A percentile compares a stretch with the other conserved stretches of the same genome.
phyloP scores from a whole-genome alignment of 31 red algal genomes.

The Bonnemaisonia californica region DNA sequence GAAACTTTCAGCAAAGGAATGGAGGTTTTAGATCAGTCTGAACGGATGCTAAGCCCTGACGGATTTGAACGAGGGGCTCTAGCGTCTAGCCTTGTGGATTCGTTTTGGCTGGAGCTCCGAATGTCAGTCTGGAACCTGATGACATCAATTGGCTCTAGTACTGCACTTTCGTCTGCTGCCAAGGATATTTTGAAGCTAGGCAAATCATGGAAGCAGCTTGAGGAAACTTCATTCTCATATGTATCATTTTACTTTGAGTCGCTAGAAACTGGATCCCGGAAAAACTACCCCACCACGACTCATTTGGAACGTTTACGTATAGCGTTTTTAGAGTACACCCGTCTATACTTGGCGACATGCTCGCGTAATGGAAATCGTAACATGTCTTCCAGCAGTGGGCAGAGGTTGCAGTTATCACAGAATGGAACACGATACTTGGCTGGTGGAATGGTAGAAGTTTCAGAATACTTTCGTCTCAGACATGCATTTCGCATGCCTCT shows the following conservation, averaged over 20 bases:
- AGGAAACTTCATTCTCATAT: constrained; percentile 35
- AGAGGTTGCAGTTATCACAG: background rate
- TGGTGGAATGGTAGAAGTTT: constrained; percentile 30
- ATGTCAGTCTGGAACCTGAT: constrained; percentile 52
- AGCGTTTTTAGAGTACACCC: constrained; percentile 48
- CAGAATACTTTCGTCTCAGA: constrained; percentile 51
- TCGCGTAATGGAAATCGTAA: background rate
- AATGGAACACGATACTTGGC: constrained; percentile 9
- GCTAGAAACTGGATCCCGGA: constrained; percentile 35
- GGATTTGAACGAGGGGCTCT: constrained; percentile 56
- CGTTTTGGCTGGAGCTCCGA: constrained; percentile 35
- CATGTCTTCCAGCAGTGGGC: background rate
- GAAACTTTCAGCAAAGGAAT: constrained; percentile 25
- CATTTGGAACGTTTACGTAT: constrained; percentile 55
- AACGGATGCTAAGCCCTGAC: constrained; percentile 46
- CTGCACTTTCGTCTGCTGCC: constrained; percentile 32
- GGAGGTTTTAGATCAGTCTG: constrained; percentile 10
- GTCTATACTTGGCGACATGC: constrained; percentile 26
- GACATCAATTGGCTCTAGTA: constrained; percentile 15
- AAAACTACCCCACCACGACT: constrained; percentile 41
- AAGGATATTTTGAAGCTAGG: constrained; percentile 52
- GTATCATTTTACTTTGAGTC: constrained; percentile 48
- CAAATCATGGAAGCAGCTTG: constrained; percentile 45
- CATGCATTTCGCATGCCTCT: constrained; percentile 71
- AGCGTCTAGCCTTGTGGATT: constrained; percentile 25